These are phyloP conservation scores for Colletotrichum echinochloae DNA, from an alignment of 2,329 filamentous ascomycete species.

Conservation along the genomic window DNA sequence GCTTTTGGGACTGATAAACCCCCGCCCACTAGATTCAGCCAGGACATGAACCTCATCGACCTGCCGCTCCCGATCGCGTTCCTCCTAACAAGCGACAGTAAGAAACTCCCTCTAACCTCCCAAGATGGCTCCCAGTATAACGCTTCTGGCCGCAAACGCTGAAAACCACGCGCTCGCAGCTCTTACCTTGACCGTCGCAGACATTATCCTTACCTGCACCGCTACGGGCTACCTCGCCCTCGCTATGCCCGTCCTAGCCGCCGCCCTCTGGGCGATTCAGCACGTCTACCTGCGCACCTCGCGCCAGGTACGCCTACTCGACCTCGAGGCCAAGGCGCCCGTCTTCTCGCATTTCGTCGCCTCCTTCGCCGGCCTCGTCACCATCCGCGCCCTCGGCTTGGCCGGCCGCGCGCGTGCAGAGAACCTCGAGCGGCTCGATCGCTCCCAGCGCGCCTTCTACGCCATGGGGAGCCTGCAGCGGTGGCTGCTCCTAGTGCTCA, in stretches of 20 bases:
- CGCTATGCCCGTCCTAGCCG: conserved; percentile 52
- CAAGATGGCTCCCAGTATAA: too few species aligned
- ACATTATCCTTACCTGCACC: conserved; percentile 59
- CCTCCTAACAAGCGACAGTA: conserved; percentile 41
- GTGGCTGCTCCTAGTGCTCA: conserved; percentile 66
- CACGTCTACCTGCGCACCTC: conserved; percentile 57
- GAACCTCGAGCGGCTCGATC: conserved; percentile 63
- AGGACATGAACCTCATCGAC: conserved; percentile 46
- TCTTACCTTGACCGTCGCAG: conserved; percentile 49
- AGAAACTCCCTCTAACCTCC: background rate
- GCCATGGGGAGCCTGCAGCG: conserved; percentile 67
- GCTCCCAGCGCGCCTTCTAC: conserved; percentile 68
- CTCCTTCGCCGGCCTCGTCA: conserved; percentile 59
- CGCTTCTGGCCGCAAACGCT: background rate
- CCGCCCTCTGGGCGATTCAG: conserved; percentile 48
- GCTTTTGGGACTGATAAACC: background rate
- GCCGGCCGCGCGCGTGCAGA: conserved; percentile 54
- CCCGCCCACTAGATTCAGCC: conserved; percentile 42
- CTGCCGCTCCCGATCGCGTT: conserved; percentile 44
- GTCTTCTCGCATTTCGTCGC: conserved; percentile 58
- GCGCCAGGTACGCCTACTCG: conserved; percentile 56
- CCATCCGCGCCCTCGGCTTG: conserved; percentile 68
- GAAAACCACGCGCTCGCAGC: background rate
- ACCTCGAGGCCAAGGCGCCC: conserved; percentile 57
- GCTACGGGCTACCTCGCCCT: conserved; percentile 59